Evolutionary conservation across 129 eudicot genomes (phyloP), one percentile per base, ranked within the genome.

Genomic region (Flaveria trinervia): DNA sequence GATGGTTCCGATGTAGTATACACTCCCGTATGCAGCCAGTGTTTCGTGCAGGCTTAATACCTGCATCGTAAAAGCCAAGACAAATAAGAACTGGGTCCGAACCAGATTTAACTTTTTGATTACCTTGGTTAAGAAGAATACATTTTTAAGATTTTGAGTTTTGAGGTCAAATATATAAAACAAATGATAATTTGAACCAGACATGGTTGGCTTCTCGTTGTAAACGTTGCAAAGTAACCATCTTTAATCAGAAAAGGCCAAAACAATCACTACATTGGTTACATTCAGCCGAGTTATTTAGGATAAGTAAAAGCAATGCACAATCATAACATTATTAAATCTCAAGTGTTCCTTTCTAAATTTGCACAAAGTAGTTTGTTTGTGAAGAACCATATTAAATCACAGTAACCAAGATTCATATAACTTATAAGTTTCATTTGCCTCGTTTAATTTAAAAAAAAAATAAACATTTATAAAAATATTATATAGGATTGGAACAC

Each of bases 31-130:
- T 56, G 96, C 93, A 64, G 85, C 81, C 72, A 95, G 68, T 39
- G 99, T 95, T 84, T 95, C 99, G 9, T 86, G 88, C 75, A 95
- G 80, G 85, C 87, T 95, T 74, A 95, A 79, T 45, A 95, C 99
- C 97, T 95, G 86, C 14, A 9, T 62, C 28, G 66, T 14, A 68
- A 17, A 46, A 65, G 68, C 26, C 70, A 77, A 50, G 9, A 81
- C 23, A 28, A 15, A 46, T 76, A 25, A 85, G 10, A 52, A 72
- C 20, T 45, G 2, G 25, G 13, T 49, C 49, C 30, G 26, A 33
- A 20, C 18, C 49, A 59, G 2, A 65, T 48, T 16, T 61, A 28
- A 10, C 16, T 61, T 61, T 41, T 9, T 5, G 2, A 5, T 12
- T 61, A 36, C 10, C 17, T 3, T 7, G 4, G 14, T 25, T 60